phyloP scores from a whole-genome alignment of 345 rosid genomes.

The Crucihimalaya himalaica region DNA sequence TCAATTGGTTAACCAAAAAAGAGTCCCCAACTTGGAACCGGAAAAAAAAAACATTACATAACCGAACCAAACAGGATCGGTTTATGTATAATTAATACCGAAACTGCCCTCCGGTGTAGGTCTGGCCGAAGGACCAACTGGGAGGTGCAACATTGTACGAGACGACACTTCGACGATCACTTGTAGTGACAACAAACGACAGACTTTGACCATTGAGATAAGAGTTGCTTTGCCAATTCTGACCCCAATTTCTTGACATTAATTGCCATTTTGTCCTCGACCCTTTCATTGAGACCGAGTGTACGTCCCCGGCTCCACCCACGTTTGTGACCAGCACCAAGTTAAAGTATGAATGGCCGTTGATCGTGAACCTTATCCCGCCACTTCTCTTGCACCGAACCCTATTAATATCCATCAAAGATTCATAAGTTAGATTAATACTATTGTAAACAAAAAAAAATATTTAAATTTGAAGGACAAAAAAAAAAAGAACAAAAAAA shows the following conservation, averaged over 20 bases:
- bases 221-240: conserved; percentile 87
- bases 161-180: conserved; percentile 60
- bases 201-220: conserved; percentile 70
- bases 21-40: conserved; percentile 31
- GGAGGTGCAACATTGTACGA: conserved; percentile 71
- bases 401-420: conserved; percentile 28
- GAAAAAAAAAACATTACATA: conserved; percentile 27
- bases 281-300: conserved; percentile 62
- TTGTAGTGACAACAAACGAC: conserved; percentile 65
- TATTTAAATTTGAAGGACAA: no score
- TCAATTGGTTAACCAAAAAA: conserved; percentile 35
- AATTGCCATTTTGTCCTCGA: conserved; percentile 64
- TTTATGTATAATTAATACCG: conserved; percentile 36
- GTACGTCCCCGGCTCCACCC: conserved; percentile 79
- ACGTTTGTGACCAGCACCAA: conserved; percentile 70
- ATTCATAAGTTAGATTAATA: no score
- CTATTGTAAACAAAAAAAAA: no score
- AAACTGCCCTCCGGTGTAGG: conserved; percentile 67
- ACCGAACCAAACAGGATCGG: not conserved
- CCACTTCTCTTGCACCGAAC: conserved; percentile 70
- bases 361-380: conserved; percentile 71
- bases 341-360: conserved; percentile 83
- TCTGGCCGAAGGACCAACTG: conserved; percentile 77
- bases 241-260: conserved; percentile 89
- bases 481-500: no score